Percentiles rank a stretch among this genome's conserved stretches.
Conservation (phyloP, 257 asterid species). For the Fraxinus quadrangulata region DNA sequence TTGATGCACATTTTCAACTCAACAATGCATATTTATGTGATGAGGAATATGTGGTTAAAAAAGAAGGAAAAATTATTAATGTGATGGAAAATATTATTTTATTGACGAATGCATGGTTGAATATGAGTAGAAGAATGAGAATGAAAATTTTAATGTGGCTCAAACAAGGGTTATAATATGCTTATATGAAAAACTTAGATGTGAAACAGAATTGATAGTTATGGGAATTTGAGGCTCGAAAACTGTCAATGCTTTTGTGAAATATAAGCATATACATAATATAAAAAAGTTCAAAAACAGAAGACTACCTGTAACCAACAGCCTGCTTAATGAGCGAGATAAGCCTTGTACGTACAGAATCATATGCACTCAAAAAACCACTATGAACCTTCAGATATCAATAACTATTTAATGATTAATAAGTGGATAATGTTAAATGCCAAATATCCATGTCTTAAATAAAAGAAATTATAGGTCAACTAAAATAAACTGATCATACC, state of each 20-base stretch:
- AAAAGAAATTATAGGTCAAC: slow-evolving; percentile 7
- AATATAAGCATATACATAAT: neutral
- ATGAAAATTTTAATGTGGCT: no score
- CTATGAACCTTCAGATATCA: slow-evolving; percentile 72
- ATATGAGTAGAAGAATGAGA: no score
- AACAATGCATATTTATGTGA: no score
- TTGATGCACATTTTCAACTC: no score
- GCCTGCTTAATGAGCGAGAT: slow-evolving; percentile 78
- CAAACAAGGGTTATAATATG: no score
- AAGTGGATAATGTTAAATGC: slow-evolving; percentile 21
- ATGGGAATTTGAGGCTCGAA: no score
- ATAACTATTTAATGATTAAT: slow-evolving; percentile 16
- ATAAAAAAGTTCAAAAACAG: slow-evolving; percentile 8
- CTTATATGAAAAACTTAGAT: neutral
- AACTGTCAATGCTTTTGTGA: no score
- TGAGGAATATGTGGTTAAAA: no score
- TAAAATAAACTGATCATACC: slow-evolving; percentile 38
- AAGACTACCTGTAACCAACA: slow-evolving; percentile 59
- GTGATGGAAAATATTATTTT: no score
- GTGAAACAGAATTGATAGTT: neutral
- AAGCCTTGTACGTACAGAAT: slow-evolving; percentile 87
- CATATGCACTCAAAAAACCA: slow-evolving; percentile 94
- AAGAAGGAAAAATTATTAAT: no score
- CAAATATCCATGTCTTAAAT: slow-evolving; percentile 9
- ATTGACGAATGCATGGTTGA: no score